Percentiles rank a stretch among this genome's conserved stretches.
phyloP scores from a whole-genome alignment of 2,329 filamentous ascomycete species.

The Paramyrothecium roridum region DNA sequence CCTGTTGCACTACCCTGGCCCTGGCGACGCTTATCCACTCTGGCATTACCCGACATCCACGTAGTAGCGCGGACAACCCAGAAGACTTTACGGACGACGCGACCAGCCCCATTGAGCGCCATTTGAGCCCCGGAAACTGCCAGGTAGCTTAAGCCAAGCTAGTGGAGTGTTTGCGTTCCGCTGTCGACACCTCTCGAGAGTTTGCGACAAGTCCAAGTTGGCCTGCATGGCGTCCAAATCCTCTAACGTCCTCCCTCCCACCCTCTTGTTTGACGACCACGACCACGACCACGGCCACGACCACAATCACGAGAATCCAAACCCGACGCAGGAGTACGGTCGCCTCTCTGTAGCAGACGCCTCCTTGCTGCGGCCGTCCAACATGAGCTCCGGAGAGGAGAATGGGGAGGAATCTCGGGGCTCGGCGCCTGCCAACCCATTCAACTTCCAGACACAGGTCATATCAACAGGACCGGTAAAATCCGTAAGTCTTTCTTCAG shows the following conservation, averaged over 20 bases:
- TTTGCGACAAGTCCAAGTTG: background rate
- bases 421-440: slow-evolving; percentile 55
- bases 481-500: slow-evolving; percentile 53
- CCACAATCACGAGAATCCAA: slow-evolving; percentile 5
- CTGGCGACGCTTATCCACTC: no score
- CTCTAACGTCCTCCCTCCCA: slow-evolving; percentile 1
- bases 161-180: background rate
- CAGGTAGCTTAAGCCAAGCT: no score
- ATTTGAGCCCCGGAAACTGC: no score
- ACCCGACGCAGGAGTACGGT: background rate
- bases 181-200: background rate
- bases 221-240: background rate
- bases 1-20: no score
- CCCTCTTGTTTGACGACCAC: slow-evolving; percentile 16
- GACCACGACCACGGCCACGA: slow-evolving; percentile 3
- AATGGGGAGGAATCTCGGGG: slow-evolving; percentile 8
- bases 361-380: slow-evolving; percentile 14
- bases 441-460: slow-evolving; percentile 89
- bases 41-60: no score
- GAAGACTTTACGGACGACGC: no score
- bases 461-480: slow-evolving; percentile 75
- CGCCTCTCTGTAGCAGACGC: background rate
- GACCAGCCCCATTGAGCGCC: no score
- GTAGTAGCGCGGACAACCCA: no score
- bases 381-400: slow-evolving; percentile 17